Evolutionary conservation across 2,329 filamentous ascomycete species (phyloP), one percentile per base, ranked within the genome.

Genomic region (Calonectria montana): DNA sequence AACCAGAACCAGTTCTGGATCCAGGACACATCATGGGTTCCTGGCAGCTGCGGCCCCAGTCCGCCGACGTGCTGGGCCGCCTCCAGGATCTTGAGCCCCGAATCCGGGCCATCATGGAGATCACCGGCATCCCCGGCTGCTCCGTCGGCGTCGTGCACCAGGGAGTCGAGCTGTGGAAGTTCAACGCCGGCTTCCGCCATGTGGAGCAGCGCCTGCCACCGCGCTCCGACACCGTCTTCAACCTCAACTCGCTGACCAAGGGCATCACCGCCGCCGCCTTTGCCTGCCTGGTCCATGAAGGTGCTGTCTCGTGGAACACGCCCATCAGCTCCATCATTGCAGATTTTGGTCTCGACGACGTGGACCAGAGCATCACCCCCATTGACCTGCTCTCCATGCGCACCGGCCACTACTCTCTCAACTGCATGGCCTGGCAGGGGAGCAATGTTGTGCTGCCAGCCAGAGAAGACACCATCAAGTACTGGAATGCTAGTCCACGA

Each of bases 331-430:
- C 45, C 12, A 50, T 65, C 29, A 27, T 65, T 16, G 29, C 62
- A 7, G 62, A 65, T 5, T 65, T 48, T n/a, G 62, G 29, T 1
- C 16, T 7, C 16, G 62, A 50, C 18, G 43, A 35, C 18, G 8
- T 48, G 10, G 43, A 65, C 43, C n/a, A 50, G 29, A 50, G 7
- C n/a, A 65, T 50, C 43, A 48, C 41, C 12, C 29, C 62, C 45
- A 25, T 65, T n/a, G 62, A 65, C 45, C 21, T 65, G 29, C 62
- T 50, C 43, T 65, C 62, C 10, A 65, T 65, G 62, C 27, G 43
- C 16, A 48, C 62, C 21, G 62, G 41, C 4, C 62, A 65, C 31
- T 31, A 48, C n/a, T 48, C 43, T 10, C 29, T 65, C 43, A 50
- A 39, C 29, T 48, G 41, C 43, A 48, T 65, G 62, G 41, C 62